phyloP scores from a whole-genome alignment of 768 basidiomycete genomes.

The Collybia sp. region DNA sequence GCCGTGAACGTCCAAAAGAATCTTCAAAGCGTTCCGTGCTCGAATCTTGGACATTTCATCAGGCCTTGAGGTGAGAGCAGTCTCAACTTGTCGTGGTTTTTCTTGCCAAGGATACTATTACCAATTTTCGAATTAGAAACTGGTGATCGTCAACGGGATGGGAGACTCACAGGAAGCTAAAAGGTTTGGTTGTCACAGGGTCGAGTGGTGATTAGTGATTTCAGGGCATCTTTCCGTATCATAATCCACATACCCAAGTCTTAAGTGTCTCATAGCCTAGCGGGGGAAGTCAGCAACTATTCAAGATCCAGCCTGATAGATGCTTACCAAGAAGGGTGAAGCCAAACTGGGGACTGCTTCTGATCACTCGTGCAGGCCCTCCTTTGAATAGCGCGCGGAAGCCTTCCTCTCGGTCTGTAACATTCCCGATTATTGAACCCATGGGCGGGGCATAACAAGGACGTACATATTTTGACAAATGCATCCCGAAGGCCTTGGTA shows the following conservation, averaged over 20 bases:
- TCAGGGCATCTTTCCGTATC: conserved; percentile 3
- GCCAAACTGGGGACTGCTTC: conserved; percentile 92
- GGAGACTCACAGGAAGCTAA: conserved; percentile 43
- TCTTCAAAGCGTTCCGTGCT: conserved; percentile 93
- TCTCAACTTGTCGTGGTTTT: conserved; percentile 62
- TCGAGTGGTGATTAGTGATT: background rate
- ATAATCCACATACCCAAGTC: conserved; percentile 30
- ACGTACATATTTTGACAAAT: conserved; percentile 78
- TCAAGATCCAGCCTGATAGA: background rate
- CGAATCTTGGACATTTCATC: conserved; percentile 87
- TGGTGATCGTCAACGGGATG: conserved; percentile 15
- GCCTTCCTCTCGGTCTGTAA: conserved; percentile 83
- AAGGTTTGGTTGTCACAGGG: conserved; percentile 5
- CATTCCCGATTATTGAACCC: background rate
- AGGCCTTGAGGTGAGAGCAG: conserved; percentile 60
- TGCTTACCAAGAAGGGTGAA: conserved; percentile 73
- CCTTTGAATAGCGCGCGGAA: conserved; percentile 90
- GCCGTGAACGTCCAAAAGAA: conserved; percentile 85
- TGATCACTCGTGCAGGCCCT: conserved; percentile 80
- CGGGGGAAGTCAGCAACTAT: background rate
- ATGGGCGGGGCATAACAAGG: conserved; percentile 1
- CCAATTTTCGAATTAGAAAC: conserved; percentile 9
- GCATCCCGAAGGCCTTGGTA: conserved; percentile 92
- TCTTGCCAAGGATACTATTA: conserved; percentile 80
- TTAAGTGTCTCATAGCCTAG: conserved; percentile 44